phyloP scores from a whole-genome alignment of 352 stramenopile species.

The Phytophthora colocasiae region DNA sequence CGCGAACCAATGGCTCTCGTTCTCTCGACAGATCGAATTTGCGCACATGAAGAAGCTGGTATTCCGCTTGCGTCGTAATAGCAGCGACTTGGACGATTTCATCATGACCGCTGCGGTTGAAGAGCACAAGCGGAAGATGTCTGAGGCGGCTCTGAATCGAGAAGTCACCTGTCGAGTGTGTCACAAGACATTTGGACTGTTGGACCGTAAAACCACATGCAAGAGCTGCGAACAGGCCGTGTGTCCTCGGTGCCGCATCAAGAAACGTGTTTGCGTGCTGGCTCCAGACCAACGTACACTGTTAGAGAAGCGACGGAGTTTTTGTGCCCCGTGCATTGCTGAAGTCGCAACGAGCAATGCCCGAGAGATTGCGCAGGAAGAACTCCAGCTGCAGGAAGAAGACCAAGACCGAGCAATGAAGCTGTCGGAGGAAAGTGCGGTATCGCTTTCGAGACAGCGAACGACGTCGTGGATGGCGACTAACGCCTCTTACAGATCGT shows the following conservation, averaged over 20 bases:
- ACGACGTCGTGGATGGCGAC: slow-evolving; percentile 27
- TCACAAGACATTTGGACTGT: slow-evolving; percentile 26
- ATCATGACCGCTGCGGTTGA: slow-evolving; percentile 4
- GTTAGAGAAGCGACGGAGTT: slow-evolving; percentile 22
- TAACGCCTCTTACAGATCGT: slow-evolving; percentile 16
- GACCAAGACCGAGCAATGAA: slow-evolving; percentile 9
- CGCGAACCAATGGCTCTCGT: slow-evolving; percentile 31
- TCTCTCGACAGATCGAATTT: slow-evolving; percentile 34
- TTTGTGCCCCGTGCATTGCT: slow-evolving; percentile 33
- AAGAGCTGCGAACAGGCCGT: slow-evolving; percentile 33
- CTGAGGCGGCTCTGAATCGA: slow-evolving; percentile 17
- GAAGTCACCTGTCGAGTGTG: slow-evolving; percentile 23
- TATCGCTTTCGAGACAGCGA: slow-evolving; percentile 18
- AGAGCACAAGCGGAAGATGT: slow-evolving; percentile 14
- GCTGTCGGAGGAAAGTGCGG: slow-evolving; percentile 1
- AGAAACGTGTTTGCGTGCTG: slow-evolving; percentile 33
- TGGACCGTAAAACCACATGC: slow-evolving; percentile 33
- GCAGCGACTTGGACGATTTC: slow-evolving; percentile 14
- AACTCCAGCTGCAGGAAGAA: slow-evolving; percentile 19
- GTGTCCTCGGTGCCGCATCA: slow-evolving; percentile 35
- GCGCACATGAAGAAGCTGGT: slow-evolving; percentile 39
- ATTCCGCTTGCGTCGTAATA: slow-evolving; percentile 20
- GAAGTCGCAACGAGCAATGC: slow-evolving; percentile 25
- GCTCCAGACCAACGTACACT: slow-evolving; percentile 20
- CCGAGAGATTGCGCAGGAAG: slow-evolving; percentile 26